Base-by-base conservation (phyloP, 257 asterid species). In the Plantago elongata region DNA sequence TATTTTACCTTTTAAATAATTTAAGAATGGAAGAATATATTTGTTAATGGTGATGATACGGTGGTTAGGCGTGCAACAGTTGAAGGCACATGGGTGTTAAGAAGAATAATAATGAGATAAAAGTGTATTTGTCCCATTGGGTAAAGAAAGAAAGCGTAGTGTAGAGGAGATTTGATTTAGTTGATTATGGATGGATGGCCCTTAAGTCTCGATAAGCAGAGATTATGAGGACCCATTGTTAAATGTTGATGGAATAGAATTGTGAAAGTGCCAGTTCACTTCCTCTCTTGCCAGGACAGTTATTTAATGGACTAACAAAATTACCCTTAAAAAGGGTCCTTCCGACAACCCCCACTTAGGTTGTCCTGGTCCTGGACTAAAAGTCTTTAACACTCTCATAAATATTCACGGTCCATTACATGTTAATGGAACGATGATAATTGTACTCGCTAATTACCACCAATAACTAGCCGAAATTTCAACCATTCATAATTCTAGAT, bases 181-280 rank as follows among this genome's bases (percentile, higher is more conserved):
- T 22, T 51, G 38, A 54, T 13, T 15, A 14, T 3, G 44, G 11
- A 9, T 10, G 13, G 12, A 37, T 34, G 45, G 7, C 59, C 29
- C 40, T 18, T 54, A 7, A 2, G 11, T 11, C 30, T 22, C 27
- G 27, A 22, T 22, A 22, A 22, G 2, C 27, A 22, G 27, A 22
- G 27, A 22, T 22, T 22, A 22, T 22, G 27, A 22, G 27, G 27
- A 1, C 40, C 40, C 40, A 34, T 34, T 34, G 40, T 4, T 4
- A 34, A 34, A 7, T 34, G 40, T 22, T 22, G 27, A 13, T 60
- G 45, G 12, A 45, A 29, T 45, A 11, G n/a, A 46, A 29, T 9
- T 27, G 44, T 62, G n/a, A 14, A 14, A 29, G 48, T 62, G 66
- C 55, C 55, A 61, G 56, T 18, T 3, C 45, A 47, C 7, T 30